phyloP scores from a whole-genome alignment of 805 yeast genomes.

The Wickerhamiella slavikovae region DNA sequence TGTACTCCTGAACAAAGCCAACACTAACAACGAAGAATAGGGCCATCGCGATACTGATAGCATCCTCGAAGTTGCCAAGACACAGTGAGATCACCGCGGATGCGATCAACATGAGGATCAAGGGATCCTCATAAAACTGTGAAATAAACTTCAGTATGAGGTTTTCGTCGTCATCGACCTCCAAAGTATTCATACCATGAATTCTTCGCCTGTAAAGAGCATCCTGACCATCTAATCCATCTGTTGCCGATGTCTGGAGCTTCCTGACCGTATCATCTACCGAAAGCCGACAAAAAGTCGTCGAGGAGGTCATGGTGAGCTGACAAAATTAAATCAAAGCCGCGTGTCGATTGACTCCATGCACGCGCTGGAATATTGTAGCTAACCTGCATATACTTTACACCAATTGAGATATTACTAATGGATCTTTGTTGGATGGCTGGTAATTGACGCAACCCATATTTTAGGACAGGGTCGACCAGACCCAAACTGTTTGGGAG shows the following conservation, averaged over 20 bases:
- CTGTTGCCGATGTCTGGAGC: conserved; percentile 35
- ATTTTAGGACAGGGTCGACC: too few species aligned
- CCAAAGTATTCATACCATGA: conserved; percentile 68
- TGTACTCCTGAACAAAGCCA: conserved; percentile 92
- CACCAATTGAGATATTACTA: too few species aligned
- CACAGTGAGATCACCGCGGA: conserved; percentile 72
- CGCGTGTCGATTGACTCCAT: neutral
- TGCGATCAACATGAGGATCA: conserved; percentile 71
- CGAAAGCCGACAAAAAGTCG: conserved; percentile 37
- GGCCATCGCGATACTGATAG: conserved; percentile 82
- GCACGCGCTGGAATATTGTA: neutral
- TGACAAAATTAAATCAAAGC: neutral
- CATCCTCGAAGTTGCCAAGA: conserved; percentile 95
- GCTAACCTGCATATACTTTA: neutral
- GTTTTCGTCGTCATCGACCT: conserved; percentile 50
- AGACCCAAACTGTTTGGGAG: too few species aligned
- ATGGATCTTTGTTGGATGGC: too few species aligned
- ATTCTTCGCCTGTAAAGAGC: conserved; percentile 46
- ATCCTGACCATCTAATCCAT: conserved; percentile 59
- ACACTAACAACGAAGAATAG: conserved; percentile 85
- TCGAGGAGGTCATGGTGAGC: conserved; percentile 32
- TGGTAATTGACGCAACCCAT: too few species aligned
- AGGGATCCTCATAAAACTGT: conserved; percentile 77
- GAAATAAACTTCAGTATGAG: conserved; percentile 50
- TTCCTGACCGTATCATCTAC: conserved; percentile 44